These are phyloP conservation scores for Ilyonectria sp. DNA, from an alignment of 2,329 filamentous ascomycete genomes.

Conservation along the genomic window DNA sequence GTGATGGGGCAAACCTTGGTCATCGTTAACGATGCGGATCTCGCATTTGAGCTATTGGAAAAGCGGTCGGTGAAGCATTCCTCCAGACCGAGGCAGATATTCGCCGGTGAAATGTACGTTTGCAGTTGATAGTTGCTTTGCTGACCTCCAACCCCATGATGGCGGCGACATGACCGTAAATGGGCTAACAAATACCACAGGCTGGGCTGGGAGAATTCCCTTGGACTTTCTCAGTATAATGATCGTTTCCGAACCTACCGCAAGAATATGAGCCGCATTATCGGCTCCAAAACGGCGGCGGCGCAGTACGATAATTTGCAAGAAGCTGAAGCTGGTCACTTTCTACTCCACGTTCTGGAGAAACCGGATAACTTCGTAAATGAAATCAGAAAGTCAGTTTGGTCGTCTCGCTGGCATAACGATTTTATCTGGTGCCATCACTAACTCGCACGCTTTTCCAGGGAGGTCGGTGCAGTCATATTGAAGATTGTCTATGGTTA, in stretches of 20 bases:
- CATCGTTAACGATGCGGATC: conserved; percentile 55
- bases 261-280: conserved; percentile 60
- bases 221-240: conserved; percentile 55
- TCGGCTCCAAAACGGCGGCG: conserved; percentile 59
- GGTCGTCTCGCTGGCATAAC: not conserved
- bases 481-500: conserved; percentile 43
- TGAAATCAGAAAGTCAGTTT: conserved; percentile 59
- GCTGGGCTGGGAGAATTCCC: conserved; percentile 49
- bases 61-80: conserved; percentile 35
- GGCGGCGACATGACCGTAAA: not conserved
- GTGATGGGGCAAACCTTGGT: conserved; percentile 59
- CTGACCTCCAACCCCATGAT: not conserved
- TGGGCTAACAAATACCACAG: conserved; percentile 2
- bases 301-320: conserved; percentile 59
- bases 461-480: conserved; percentile 37
- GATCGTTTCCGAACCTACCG: conserved; percentile 58
- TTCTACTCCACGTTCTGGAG: conserved; percentile 51
- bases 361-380: conserved; percentile 55
- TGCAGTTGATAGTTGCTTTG: too few relatives aligned
- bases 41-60: conserved; percentile 56
- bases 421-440: not conserved
- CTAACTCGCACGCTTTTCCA: conserved; percentile 11
- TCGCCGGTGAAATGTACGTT: conserved; percentile 36
- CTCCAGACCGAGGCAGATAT: conserved; percentile 32
- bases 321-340: conserved; percentile 55